Percentiles rank a stretch among this genome's conserved stretches.
These are phyloP conservation scores for Adiantum capillusveneris DNA, from an alignment of 75 land plant species.

Conservation along the genomic window DNA sequence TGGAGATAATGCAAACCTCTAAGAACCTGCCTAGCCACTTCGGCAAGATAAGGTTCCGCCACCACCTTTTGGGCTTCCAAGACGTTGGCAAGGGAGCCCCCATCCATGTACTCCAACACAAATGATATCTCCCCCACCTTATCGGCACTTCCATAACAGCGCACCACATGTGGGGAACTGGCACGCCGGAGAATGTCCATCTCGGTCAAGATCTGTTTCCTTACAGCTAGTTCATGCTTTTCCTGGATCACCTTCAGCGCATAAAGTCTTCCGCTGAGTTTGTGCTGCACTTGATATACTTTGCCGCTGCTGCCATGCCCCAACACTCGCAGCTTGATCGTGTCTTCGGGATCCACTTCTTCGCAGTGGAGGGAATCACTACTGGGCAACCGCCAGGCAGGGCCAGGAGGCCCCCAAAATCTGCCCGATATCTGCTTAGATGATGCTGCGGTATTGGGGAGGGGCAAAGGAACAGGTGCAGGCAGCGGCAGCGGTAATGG, in stretches of 20 bases:
- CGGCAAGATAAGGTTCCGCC: conserved; percentile 17
- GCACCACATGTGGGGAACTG: conserved; percentile 50
- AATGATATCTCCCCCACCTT: conserved; percentile 63
- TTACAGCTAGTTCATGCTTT: conserved; percentile 44
- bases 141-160: conserved; percentile 65
- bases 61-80: background rate
- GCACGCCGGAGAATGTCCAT: conserved; percentile 62
- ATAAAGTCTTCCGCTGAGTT: conserved; percentile 30
- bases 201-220: conserved; percentile 62
- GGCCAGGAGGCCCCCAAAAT: no score
- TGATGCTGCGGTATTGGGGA: no score
- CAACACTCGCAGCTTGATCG: conserved; percentile 29
- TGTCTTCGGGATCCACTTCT: conserved; percentile 28
- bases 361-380: conserved; percentile 3
- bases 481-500: no score
- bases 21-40: conserved; percentile 22
- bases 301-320: conserved; percentile 71
- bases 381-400: no score
- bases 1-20: conserved; percentile 40
- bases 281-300: conserved; percentile 59
- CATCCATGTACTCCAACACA: conserved; percentile 42
- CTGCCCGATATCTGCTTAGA: no score
- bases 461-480: no score
- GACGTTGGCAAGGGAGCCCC: conserved; percentile 18
- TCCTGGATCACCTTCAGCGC: conserved; percentile 55